These are phyloP conservation scores for Pseudonitzschia delicatissima DNA, from an alignment of 108 stramenopile genomes.

Conservation along the genomic window DNA sequence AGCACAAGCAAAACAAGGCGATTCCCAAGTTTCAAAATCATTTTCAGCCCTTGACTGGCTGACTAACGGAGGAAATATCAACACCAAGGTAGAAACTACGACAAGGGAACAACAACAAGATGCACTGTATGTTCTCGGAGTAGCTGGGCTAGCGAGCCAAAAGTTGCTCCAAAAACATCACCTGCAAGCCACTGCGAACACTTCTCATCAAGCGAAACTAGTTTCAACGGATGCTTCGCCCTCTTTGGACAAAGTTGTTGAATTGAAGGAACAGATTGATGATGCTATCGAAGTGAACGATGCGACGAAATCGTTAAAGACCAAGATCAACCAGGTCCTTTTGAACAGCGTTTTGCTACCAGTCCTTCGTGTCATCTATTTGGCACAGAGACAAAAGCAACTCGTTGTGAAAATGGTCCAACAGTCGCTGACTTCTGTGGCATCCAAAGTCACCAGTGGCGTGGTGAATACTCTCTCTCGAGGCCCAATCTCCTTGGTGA, in stretches of 20 bases:
- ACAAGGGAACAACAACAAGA: conserved; percentile 31
- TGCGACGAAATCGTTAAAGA: not conserved
- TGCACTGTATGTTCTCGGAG: conserved; percentile 46
- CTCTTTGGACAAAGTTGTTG: not conserved
- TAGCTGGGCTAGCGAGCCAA: conserved; percentile 39
- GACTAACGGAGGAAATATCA: conserved; percentile 9
- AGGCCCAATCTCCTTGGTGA: conserved; percentile 8
- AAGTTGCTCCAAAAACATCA: conserved; percentile 47
- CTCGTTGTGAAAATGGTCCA: conserved; percentile 1
- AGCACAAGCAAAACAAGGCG: not conserved
- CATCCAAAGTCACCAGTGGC: conserved; percentile 5
- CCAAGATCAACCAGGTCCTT: not conserved
- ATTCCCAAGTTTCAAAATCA: conserved; percentile 2
- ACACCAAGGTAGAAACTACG: not conserved
- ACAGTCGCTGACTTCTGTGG: not conserved
- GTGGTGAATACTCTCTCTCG: not conserved
- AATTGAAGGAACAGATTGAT: not conserved
- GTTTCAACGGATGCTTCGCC: not conserved
- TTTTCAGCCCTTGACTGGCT: conserved; percentile 37
- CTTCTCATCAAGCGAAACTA: too few species aligned
- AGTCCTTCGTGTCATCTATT: conserved; percentile 7
- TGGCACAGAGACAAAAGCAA: conserved; percentile 21
- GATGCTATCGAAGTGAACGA: not conserved
- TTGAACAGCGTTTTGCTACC: conserved; percentile 17
- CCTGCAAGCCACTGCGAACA: not conserved